phyloP scores from a whole-genome alignment of 2,329 filamentous ascomycete genomes.

The Chaetomium olivaceum region DNA sequence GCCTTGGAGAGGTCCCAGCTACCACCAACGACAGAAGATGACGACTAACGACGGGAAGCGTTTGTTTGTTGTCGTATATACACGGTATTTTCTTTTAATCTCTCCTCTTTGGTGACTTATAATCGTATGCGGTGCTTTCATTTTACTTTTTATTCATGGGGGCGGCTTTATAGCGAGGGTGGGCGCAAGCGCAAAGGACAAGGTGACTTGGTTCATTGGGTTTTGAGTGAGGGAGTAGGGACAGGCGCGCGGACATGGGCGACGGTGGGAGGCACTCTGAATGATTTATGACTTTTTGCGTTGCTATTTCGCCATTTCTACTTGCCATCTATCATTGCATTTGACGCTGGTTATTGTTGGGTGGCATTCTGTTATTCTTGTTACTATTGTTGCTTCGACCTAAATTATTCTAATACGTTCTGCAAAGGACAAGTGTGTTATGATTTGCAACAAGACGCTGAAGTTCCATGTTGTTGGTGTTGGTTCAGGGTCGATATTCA shows the following conservation, averaged over 20 bases:
- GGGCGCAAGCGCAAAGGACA: slow-evolving; percentile 11
- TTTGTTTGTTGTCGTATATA: not conserved
- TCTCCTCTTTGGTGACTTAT: not conserved
- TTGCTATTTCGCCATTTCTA: not conserved
- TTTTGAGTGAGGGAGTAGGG: not conserved
- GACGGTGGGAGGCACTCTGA: slow-evolving; percentile 14
- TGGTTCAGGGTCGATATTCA: not conserved
- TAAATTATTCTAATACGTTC: not conserved
- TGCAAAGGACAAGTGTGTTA: not conserved
- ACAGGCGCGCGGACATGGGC: not conserved
- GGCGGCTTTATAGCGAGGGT: slow-evolving; percentile 2
- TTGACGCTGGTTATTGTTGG: not conserved
- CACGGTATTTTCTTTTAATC: not conserved
- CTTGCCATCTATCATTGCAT: not conserved
- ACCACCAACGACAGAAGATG: no score
- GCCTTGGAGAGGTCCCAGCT: not conserved
- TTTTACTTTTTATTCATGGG: not conserved
- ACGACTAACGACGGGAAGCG: not conserved
- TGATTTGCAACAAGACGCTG: not conserved
- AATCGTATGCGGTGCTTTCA: not conserved
- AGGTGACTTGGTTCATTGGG: not conserved
- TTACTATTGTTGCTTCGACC: not conserved
- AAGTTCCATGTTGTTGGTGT: not conserved
- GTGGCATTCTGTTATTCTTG: not conserved
- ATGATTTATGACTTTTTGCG: slow-evolving; percentile 12